These are phyloP conservation scores for Balakata baccata DNA, from an alignment of 345 rosid species.

Conservation along the genomic window DNA sequence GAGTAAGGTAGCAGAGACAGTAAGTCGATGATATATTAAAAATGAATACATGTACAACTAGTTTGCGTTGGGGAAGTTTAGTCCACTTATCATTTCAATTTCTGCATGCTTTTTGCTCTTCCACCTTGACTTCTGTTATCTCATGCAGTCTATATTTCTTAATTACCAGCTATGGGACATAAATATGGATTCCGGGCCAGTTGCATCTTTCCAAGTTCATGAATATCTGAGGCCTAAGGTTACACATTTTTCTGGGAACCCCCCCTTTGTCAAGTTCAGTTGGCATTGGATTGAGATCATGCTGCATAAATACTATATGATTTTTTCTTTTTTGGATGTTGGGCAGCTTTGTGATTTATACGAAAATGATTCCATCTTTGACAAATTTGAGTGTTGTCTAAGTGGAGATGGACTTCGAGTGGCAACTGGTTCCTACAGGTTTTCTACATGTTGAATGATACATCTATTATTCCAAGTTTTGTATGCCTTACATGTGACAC, in stretches of 20 bases:
- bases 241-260: constrained; percentile 13
- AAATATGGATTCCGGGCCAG: constrained; percentile 74
- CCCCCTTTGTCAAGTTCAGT: background rate
- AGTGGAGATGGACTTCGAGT: constrained; percentile 59
- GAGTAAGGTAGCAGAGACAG: background rate
- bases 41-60: background rate
- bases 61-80: background rate
- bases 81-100: background rate
- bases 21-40: background rate
- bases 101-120: background rate
- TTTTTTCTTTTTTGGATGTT: constrained; percentile 17
- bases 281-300: background rate
- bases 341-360: constrained; percentile 66
- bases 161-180: constrained; percentile 77
- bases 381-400: constrained; percentile 59
- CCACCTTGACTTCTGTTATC: background rate
- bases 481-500: background rate
- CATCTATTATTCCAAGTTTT: background rate
- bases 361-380: constrained; percentile 64
- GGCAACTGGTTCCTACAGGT: constrained; percentile 83
- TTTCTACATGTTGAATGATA: constrained; percentile 12
- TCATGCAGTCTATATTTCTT: background rate
- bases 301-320: background rate
- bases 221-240: constrained; percentile 84
- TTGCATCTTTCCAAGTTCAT: constrained; percentile 89